These are phyloP conservation scores for Nematodospora anomalae DNA, from an alignment of 1,139 yeast species.

Conservation along the genomic window DNA sequence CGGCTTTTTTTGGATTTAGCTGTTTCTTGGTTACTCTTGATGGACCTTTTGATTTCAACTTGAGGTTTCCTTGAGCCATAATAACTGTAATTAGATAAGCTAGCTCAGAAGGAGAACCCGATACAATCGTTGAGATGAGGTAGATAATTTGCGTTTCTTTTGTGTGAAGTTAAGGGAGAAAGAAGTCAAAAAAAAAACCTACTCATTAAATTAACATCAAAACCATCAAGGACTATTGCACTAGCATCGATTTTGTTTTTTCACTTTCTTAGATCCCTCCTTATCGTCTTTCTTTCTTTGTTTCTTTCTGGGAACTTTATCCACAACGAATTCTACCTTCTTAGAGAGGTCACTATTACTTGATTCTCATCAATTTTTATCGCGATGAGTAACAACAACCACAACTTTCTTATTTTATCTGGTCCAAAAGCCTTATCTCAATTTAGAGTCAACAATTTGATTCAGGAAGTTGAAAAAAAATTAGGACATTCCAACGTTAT, in stretches of 20 bases:
- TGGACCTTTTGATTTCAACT: conserved; percentile 47
- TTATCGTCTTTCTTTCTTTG: conserved; percentile 1
- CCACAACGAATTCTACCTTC: conserved; percentile 2
- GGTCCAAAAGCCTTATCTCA: conserved; percentile 91
- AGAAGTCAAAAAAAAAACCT: conserved; percentile 3
- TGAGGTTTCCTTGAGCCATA: conserved; percentile 61
- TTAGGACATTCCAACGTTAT: conserved; percentile 62
- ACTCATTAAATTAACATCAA: no score
- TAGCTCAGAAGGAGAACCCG: background rate
- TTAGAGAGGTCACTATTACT: background rate
- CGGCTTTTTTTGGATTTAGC: conserved; percentile 60
- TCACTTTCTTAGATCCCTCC: conserved; percentile 1
- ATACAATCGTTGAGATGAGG: conserved; percentile 13
- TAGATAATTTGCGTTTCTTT: background rate
- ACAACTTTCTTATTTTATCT: conserved; percentile 58
- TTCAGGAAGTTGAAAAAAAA: conserved; percentile 69
- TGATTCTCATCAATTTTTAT: background rate
- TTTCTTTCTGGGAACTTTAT: conserved; percentile 2
- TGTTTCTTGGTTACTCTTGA: conserved; percentile 55
- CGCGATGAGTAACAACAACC: conserved; percentile 17
- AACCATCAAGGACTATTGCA: no score
- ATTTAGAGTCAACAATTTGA: conserved; percentile 75
- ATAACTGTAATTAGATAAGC: background rate
- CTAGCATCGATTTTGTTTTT: background rate
- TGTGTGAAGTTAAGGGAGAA: conserved; percentile 1